A percentile compares a stretch with the other conserved stretches of the same genome.
These are phyloP conservation scores for Daphne laureola DNA, from an alignment of 441 rosid genomes.

Conservation along the genomic window DNA sequence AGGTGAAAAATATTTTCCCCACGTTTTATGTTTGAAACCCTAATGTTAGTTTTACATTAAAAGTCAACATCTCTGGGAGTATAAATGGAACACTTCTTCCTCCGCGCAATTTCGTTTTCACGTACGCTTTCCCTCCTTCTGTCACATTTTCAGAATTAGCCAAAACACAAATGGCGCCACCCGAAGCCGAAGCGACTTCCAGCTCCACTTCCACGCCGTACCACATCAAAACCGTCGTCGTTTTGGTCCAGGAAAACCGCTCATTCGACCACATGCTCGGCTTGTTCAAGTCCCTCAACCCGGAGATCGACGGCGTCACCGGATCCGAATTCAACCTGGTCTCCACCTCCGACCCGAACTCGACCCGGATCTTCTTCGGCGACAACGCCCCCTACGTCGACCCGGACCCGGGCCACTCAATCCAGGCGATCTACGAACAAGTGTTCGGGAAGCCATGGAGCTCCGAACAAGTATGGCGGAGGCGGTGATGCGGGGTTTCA, in stretches of 20 bases:
- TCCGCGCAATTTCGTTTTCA: too few relatives aligned
- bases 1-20: too few relatives aligned
- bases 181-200: constrained; percentile 19
- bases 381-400: constrained; percentile 58
- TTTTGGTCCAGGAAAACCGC: constrained; percentile 82
- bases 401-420: constrained; percentile 87
- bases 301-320: constrained; percentile 66
- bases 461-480: constrained; percentile 38
- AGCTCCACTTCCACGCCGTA: constrained; percentile 18
- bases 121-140: too few relatives aligned
- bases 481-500: constrained; percentile 70
- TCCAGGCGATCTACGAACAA: constrained; percentile 84
- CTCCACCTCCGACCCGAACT: constrained; percentile 48
- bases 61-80: too few relatives aligned
- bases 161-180: too few relatives aligned
- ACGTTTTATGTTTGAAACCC: too few relatives aligned
- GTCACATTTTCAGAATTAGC: background rate
- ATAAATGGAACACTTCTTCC: too few relatives aligned
- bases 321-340: constrained; percentile 72
- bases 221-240: constrained; percentile 79
- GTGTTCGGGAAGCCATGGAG: constrained; percentile 65
- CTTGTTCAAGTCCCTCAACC: constrained; percentile 73
- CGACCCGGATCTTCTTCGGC: constrained; percentile 34
- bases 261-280: constrained; percentile 87
- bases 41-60: too few relatives aligned